phyloP scores from a whole-genome alignment of 2,329 filamentous ascomycete genomes.

The Monosporascus cannonballus region DNA sequence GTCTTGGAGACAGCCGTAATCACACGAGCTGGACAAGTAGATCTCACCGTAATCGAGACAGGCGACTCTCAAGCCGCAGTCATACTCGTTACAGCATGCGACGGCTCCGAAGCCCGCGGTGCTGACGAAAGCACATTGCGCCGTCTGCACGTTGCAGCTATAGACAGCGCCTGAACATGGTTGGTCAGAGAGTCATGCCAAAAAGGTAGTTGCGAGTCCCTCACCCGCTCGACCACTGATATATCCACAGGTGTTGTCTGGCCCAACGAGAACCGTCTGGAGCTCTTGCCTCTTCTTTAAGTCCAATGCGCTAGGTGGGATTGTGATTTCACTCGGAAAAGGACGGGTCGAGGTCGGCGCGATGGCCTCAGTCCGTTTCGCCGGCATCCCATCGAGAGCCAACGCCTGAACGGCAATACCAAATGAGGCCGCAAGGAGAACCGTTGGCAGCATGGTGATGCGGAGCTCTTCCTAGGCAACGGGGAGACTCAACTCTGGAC shows the following conservation, averaged over 20 bases:
- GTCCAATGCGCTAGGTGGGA: constrained; percentile 29
- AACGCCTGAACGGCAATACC: constrained; percentile 28
- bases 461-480: background rate
- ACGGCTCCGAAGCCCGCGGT: constrained; percentile 29
- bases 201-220: constrained; percentile 1
- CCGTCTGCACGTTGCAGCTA: constrained; percentile 27
- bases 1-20: constrained; percentile 34
- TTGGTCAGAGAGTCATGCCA: constrained; percentile 1
- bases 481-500: background rate
- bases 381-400: constrained; percentile 23
- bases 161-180: constrained; percentile 30
- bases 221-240: constrained; percentile 34
- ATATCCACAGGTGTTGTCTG: constrained; percentile 47
- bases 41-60: constrained; percentile 35
- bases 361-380: constrained; percentile 29
- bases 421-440: constrained; percentile 24
- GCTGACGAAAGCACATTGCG: constrained; percentile 36
- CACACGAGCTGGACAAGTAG: constrained; percentile 30
- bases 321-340: constrained; percentile 33
- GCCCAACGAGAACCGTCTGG: constrained; percentile 36
- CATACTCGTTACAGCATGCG: constrained; percentile 33
- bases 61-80: constrained; percentile 29
- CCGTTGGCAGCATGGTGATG: constrained; percentile 17
- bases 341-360: constrained; percentile 29
- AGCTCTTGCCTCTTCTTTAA: constrained; percentile 26